Evolutionary conservation across 73 alveolate species (phyloP).

Genomic region (Symbiodinium pilosum): DNA sequence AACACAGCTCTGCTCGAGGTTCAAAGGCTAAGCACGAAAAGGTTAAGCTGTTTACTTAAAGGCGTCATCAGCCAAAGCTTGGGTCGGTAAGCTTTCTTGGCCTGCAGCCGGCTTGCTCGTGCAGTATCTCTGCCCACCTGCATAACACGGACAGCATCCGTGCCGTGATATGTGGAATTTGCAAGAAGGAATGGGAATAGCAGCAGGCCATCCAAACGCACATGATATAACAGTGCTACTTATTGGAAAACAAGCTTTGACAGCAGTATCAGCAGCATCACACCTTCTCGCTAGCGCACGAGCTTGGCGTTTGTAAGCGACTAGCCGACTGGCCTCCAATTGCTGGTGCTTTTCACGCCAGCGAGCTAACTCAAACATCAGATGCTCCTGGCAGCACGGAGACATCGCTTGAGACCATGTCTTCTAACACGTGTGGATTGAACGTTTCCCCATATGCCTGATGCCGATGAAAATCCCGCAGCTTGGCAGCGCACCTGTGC

Average conservation of each 20-base stretch:
- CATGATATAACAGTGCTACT: too few relatives aligned
- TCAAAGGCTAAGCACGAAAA: too few relatives aligned
- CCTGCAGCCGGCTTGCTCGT: background rate
- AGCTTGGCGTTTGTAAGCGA: too few relatives aligned
- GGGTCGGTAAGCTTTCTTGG: background rate
- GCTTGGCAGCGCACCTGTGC: slow-evolving; percentile 83
- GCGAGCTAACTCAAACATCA: slow-evolving; percentile 16
- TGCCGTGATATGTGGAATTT: too few relatives aligned
- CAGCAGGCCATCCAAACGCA: too few relatives aligned
- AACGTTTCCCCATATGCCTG: slow-evolving; percentile 14
- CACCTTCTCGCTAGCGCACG: too few relatives aligned
- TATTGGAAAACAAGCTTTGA: too few relatives aligned
- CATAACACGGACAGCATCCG: too few relatives aligned
- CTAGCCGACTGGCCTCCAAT: slow-evolving; percentile 50
- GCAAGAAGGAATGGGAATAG: too few relatives aligned
- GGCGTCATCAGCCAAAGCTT: background rate
- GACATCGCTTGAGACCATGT: background rate
- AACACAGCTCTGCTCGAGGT: too few relatives aligned
- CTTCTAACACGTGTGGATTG: background rate
- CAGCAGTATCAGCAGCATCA: too few relatives aligned
- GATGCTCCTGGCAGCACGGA: slow-evolving; percentile 42
- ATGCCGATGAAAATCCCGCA: slow-evolving; percentile 36
- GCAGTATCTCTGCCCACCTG: slow-evolving; percentile 14
- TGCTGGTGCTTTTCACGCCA: slow-evolving; percentile 48
- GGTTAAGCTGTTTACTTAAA: too few relatives aligned